phyloP scores from a whole-genome alignment of 225 moss, liverwort and hornwort species.

The Polytrichum commune region DNA sequence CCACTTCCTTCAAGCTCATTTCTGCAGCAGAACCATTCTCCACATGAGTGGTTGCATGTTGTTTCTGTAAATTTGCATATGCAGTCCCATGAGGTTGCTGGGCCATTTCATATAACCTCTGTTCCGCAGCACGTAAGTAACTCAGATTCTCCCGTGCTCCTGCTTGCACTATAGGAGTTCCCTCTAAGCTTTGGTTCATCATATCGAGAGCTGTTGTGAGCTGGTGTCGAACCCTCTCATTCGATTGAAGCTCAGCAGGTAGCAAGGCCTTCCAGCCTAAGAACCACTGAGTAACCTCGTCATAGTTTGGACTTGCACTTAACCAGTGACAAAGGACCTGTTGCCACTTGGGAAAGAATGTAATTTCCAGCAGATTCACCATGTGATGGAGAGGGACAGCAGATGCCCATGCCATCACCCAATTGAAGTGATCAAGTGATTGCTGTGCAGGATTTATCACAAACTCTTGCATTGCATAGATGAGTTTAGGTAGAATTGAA shows the following conservation, averaged over 20 bases:
- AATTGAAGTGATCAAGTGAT: slow-evolving; percentile 74
- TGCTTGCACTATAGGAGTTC: slow-evolving; percentile 52
- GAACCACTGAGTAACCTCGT: slow-evolving; percentile 86
- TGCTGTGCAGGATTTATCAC: slow-evolving; percentile 93
- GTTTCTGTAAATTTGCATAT: slow-evolving; percentile 59
- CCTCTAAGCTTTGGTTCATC: slow-evolving; percentile 81
- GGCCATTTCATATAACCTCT: slow-evolving; percentile 57
- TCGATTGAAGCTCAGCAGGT: slow-evolving; percentile 76
- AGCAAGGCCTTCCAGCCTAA: slow-evolving; percentile 88
- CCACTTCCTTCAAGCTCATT: slow-evolving; percentile 79
- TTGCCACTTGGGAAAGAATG: slow-evolving; percentile 91
- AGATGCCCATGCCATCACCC: slow-evolving; percentile 93
- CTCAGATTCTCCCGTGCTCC: slow-evolving; percentile 73
- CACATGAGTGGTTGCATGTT: slow-evolving; percentile 33
- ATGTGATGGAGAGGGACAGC: slow-evolving; percentile 88
- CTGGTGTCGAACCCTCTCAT: slow-evolving; percentile 83
- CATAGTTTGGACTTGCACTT: slow-evolving; percentile 79
- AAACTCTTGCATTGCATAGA: slow-evolving; percentile 82
- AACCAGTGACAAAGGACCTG: slow-evolving; percentile 89
- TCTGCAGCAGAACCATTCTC: slow-evolving; percentile 54
- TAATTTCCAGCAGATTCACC: slow-evolving; percentile 70
- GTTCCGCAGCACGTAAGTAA: slow-evolving; percentile 70
- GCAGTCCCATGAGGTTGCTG: slow-evolving; percentile 50
- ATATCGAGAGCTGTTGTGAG: slow-evolving; percentile 70
- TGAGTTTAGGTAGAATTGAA: slow-evolving; percentile 91